Evolutionary conservation across 2,329 filamentous ascomycete species (phyloP), one percentile per base, ranked within the genome.

Genomic region (Arachnopeziza araneosa): DNA sequence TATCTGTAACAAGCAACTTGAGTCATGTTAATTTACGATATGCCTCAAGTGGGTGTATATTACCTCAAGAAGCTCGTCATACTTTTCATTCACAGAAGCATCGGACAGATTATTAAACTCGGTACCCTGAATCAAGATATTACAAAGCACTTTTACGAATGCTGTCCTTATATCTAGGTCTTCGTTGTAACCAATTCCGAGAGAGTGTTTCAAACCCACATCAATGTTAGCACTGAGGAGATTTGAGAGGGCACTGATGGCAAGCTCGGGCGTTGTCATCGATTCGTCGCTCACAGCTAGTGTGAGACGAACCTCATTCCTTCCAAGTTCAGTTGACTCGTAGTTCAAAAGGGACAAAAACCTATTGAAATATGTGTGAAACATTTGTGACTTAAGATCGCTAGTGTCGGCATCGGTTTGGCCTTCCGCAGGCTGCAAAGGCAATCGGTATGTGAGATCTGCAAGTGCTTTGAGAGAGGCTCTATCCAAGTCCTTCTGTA

Each of bases 221-320:
- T 89, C 86, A 32, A 89, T 87, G 64, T 89, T 89, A 2, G 86
- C 85, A 67, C 86, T 88, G 8, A 89, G 74, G 1, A 89, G 77
- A 64, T 89, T 89, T 1, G 86, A 89, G 14, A 89, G 74, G 17
- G 88, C 87, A 12, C 80, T 83, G 63, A 89, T 89, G 4, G 85
- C 82, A 32, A 89, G 76, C 62, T 88, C 86, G 4, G 84, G 80
- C 32, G 79, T 81, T 1, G 82, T 80, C 17, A 78, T 74, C 14
- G 76, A 72, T 54, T 87, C 84, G 50, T 87, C 84, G 52, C 80
- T 78, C 48, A 72, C 70, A 1, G 74, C 64, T 3, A 75, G 67
- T n/a, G 74, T 74, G 63, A 44, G 57, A 64, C 72, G 64, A 22
- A 72, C 64, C 49, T 85, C 82, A 8, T 70, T 72, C 56, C 76